phyloP scores from a whole-genome alignment of 345 rosid genomes.

The Eucalyptus albens region DNA sequence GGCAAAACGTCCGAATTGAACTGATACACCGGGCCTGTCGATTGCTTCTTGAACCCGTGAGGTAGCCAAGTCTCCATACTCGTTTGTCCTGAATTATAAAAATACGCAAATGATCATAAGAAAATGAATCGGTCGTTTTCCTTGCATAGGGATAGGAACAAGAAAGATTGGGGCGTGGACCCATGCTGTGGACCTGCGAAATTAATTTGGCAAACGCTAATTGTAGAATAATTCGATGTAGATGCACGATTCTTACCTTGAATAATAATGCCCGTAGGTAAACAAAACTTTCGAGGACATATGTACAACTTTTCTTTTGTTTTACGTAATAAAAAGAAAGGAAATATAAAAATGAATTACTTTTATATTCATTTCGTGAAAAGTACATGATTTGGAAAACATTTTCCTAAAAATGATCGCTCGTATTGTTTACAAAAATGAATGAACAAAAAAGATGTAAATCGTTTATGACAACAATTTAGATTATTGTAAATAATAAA shows the following conservation, averaged over 20 bases:
- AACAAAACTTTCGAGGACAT: not conserved
- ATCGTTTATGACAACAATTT: not conserved
- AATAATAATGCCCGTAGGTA: not conserved
- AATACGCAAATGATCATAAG: not conserved
- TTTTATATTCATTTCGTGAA: accelerated
- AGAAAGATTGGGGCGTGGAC: not conserved
- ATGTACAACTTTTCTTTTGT: not conserved
- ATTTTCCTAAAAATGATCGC: no score
- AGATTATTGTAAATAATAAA: no score
- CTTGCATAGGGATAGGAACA: not conserved
- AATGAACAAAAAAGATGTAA: not conserved
- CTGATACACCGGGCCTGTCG: not conserved
- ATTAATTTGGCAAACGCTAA: not conserved
- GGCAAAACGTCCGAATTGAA: not conserved
- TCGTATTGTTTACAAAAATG: accelerated
- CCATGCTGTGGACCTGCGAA: not conserved
- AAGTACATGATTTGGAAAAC: no score
- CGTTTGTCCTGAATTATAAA: not conserved
- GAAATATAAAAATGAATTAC: not conserved
- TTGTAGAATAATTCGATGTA: not conserved
- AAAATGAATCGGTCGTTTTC: not conserved
- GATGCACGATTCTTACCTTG: not conserved
- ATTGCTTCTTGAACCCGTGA: not conserved
- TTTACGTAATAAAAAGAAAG: not conserved
- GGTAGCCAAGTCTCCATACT: not conserved